Percentiles rank a stretch among this genome's conserved stretches.
Conservation (phyloP, 78 protist species). For the Trichosphaerium sp. region DNA sequence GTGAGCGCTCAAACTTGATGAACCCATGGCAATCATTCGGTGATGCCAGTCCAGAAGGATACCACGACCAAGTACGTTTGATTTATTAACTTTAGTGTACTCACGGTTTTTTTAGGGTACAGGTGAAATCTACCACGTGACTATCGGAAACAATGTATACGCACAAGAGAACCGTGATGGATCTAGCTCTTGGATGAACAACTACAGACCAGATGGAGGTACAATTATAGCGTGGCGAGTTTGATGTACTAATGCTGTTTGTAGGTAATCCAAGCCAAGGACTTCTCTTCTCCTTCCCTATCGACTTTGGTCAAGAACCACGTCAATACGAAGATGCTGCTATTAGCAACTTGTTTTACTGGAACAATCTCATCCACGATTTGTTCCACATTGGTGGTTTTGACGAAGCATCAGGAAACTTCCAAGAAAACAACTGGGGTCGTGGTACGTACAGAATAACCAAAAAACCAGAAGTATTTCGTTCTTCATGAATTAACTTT, state of each 20-base stretch:
- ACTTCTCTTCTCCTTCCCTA: not conserved
- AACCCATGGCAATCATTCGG: not conserved
- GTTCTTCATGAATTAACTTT: not conserved
- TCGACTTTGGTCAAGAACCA: not conserved
- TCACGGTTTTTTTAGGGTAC: no score
- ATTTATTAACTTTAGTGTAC: no score
- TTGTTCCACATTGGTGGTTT: slow-evolving; percentile 1
- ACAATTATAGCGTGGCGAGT: no score
- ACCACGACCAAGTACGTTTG: no score
- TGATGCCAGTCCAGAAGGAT: not conserved
- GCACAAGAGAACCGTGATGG: slow-evolving; percentile 6
- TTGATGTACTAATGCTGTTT: no score
- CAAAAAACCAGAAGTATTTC: not conserved
- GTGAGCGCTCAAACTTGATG: not conserved
- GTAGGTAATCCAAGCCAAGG: no score
- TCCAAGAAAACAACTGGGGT: not conserved
- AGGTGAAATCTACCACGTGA: not conserved
- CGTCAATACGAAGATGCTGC: not conserved
- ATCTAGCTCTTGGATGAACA: not conserved
- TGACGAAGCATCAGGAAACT: not conserved
- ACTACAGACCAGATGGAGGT: slow-evolving; percentile 2
- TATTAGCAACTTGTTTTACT: slow-evolving; percentile 5
- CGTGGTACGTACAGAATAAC: not conserved
- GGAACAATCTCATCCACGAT: slow-evolving; percentile 9
- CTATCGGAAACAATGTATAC: slow-evolving; percentile 7